Percentiles rank a stretch among this genome's conserved stretches.
These are phyloP conservation scores for Annulohypoxylon stygium DNA, from an alignment of 495 filamentous ascomycete species.

Conservation along the genomic window DNA sequence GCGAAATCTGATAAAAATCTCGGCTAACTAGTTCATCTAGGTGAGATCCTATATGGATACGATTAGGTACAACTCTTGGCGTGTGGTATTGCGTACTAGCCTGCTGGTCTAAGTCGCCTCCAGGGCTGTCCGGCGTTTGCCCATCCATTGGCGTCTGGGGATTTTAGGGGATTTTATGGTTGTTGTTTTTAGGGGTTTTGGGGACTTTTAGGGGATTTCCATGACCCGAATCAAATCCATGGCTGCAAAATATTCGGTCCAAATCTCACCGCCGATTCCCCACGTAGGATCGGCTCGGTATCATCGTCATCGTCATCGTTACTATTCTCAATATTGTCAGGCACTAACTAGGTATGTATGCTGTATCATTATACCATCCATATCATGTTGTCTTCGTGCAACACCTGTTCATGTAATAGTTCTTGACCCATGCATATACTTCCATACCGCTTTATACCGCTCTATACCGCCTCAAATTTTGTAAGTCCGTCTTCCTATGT, in stretches of 20 bases:
- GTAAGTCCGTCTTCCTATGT: background rate
- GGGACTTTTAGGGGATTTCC: background rate
- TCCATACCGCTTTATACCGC: background rate
- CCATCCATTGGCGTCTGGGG: background rate
- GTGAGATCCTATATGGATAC: conserved; percentile 17
- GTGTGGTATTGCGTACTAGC: conserved; percentile 4
- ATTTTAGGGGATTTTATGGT: background rate
- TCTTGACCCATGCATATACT: background rate
- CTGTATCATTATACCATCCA: background rate
- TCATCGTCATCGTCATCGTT: conserved; percentile 9
- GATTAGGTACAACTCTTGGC: conserved; percentile 8
- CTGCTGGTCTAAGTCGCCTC: background rate
- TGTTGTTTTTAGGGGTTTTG: background rate
- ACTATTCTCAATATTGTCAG: too few relatives aligned
- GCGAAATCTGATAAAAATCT: conserved; percentile 18
- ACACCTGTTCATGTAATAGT: background rate
- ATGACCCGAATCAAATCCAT: background rate
- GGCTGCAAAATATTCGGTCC: conserved; percentile 16
- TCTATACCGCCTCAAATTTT: background rate
- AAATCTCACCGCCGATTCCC: conserved; percentile 43
- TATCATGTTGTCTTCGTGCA: conserved; percentile 4
- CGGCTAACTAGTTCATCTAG: conserved; percentile 11
- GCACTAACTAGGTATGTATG: background rate
- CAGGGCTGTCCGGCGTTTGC: background rate
- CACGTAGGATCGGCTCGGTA: conserved; percentile 21